Evolutionary conservation across 2,329 filamentous ascomycete genomes (phyloP).

Genomic region (Mollisiaceae sp.): DNA sequence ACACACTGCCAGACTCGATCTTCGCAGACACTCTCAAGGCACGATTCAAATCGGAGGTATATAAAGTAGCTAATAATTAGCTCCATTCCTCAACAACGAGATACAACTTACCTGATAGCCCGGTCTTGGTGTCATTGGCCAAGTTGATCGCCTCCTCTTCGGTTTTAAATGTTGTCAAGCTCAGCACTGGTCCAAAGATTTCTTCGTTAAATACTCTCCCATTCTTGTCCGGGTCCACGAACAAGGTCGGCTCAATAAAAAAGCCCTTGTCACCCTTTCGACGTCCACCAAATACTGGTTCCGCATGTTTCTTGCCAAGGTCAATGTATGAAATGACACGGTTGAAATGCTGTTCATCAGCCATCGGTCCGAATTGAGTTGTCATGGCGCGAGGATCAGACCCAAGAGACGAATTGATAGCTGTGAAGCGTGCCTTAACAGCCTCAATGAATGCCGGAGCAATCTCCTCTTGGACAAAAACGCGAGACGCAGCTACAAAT

Average conservation of each 20-base stretch:
- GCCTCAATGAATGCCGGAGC: constrained; percentile 63
- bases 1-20: constrained; percentile 57
- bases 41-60: constrained; percentile 68
- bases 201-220: constrained; percentile 74
- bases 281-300: constrained; percentile 63
- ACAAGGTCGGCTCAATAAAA: constrained; percentile 74
- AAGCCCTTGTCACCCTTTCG: constrained; percentile 66
- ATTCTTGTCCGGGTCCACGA: constrained; percentile 66
- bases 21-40: constrained; percentile 66
- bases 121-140: constrained; percentile 64
- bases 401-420: constrained; percentile 10
- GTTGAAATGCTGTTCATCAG: constrained; percentile 63
- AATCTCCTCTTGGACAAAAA: constrained; percentile 67
- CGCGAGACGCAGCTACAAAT: constrained; percentile 64
- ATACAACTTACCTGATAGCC: constrained; percentile 53
- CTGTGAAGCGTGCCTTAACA: constrained; percentile 22
- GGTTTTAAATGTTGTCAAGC: constrained; percentile 69
- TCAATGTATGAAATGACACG: constrained; percentile 69
- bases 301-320: constrained; percentile 65
- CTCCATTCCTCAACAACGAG: neutral
- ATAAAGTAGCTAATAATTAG: constrained; percentile 55
- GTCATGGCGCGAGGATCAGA: constrained; percentile 37
- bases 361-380: constrained; percentile 63
- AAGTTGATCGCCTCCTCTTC: constrained; percentile 64
- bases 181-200: constrained; percentile 73